These are phyloP conservation scores for Aspergillus heteromorphus DNA, from an alignment of 495 filamentous ascomycete species.

Conservation along the genomic window DNA sequence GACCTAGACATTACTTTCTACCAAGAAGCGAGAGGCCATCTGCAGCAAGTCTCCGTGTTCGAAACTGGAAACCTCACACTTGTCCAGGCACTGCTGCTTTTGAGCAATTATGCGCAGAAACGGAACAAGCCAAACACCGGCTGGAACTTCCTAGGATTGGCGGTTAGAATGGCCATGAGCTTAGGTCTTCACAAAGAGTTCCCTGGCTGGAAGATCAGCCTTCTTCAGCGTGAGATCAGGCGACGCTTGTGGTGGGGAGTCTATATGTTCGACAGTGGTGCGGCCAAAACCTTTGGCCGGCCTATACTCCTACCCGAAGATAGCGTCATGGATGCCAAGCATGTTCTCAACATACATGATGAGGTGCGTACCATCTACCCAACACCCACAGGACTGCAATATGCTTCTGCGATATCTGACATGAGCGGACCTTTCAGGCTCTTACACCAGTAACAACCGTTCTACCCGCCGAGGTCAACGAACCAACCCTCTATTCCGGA, in stretches of 20 bases:
- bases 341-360: slow-evolving; percentile 47
- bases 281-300: slow-evolving; percentile 43
- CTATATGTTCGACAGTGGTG: slow-evolving; percentile 45
- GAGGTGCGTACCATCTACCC: slow-evolving; percentile 19
- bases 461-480: slow-evolving; percentile 36
- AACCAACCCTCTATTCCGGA: slow-evolving; percentile 46
- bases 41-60: slow-evolving; percentile 44
- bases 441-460: slow-evolving; percentile 38
- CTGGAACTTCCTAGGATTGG: slow-evolving; percentile 50
- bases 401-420: background rate
- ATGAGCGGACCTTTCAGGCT: slow-evolving; percentile 18
- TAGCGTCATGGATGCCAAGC: slow-evolving; percentile 43
- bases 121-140: slow-evolving; percentile 52
- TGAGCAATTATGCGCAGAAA: slow-evolving; percentile 53
- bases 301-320: slow-evolving; percentile 44
- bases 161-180: slow-evolving; percentile 49
- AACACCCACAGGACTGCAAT: background rate
- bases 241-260: slow-evolving; percentile 45
- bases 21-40: slow-evolving; percentile 38
- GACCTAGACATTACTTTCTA: slow-evolving; percentile 45
- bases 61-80: slow-evolving; percentile 48
- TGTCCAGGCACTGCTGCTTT: slow-evolving; percentile 46
- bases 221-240: slow-evolving; percentile 44
- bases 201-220: slow-evolving; percentile 47
- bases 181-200: slow-evolving; percentile 53